Base-by-base conservation (phyloP, 1,139 yeast species). In the Yamadazyma trypodendri region DNA sequence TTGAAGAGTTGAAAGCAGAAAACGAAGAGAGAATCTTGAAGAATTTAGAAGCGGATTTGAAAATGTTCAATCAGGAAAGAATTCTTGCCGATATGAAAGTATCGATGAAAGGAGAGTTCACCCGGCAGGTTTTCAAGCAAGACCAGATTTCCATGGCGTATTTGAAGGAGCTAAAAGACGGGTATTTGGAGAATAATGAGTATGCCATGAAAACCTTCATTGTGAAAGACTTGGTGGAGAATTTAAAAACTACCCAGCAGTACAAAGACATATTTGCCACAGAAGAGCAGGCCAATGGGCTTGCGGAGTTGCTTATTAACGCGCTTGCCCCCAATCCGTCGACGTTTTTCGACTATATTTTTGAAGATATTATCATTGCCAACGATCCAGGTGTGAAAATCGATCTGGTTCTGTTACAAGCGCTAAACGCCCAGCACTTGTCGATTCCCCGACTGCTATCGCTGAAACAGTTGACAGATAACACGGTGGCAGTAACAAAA, bases 341-440 rank as follows among this genome's bases (percentile, higher is more conserved):
- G 17, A 9, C 28, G 4, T 53, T 48, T 28, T 49, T 42, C 31
- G 28, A 42, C 15, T 42, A 45, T 32, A 32, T 60, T n/a, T 34
- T 53, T 12, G 37, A 49, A 8, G 55, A 53, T 14, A 32, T 59
- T 3, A 32, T 60, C 7, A 13, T 39, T 11, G 41, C 41, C n/a
- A 45, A 46, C 45, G 55, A 54, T 34, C 64, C 68, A 7, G 38
- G 41, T 29, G 48, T 52, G 17, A 52, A 48, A 11, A 43, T 64
- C 23, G 45, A 57, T 2, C 14, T 5, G 6, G 17, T 27, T 6
- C 29, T 20, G 18, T n/a, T 15, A 6, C 6, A 15, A 18, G n/a
- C 11, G 18, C 12, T 27, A 6, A 9, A 8, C 20, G 32, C 44
- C 2, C 50, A 51, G 7, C 64, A 61, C 39, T 40, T 25, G 3